Percentiles rank a stretch among this genome's conserved stretches.
Conservation (phyloP, 768 basidiomycete species). For the Leccinum subgranulosum region DNA sequence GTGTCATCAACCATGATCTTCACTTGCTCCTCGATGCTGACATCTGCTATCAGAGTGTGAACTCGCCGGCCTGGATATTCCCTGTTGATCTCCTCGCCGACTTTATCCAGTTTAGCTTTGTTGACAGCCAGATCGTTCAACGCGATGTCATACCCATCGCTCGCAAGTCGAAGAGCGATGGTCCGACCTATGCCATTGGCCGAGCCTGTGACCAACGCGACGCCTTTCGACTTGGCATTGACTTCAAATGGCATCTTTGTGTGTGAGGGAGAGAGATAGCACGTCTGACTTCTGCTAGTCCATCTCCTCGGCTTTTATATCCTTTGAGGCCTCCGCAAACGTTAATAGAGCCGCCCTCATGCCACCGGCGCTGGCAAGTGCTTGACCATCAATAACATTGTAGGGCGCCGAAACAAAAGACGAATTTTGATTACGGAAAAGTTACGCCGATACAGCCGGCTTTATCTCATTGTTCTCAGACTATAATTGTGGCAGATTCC, state of each 20-base stretch:
- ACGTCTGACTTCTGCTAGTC: neutral
- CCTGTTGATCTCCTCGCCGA: slow-evolving; percentile 13
- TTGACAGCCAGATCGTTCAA: slow-evolving; percentile 33
- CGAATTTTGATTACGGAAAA: neutral
- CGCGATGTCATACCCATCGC: slow-evolving; percentile 35
- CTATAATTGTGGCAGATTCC: neutral
- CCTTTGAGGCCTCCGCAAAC: neutral
- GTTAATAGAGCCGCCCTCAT: too few species aligned
- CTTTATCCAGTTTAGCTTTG: slow-evolving; percentile 12
- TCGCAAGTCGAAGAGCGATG: slow-evolving; percentile 36
- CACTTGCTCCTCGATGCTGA: slow-evolving; percentile 30
- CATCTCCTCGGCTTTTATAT: slow-evolving; percentile 1
- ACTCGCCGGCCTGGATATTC: slow-evolving; percentile 8
- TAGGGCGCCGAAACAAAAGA: neutral
- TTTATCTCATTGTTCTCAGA: neutral
- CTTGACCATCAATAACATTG: neutral
- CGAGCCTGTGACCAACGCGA: slow-evolving; percentile 32
- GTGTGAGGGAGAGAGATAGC: neutral
- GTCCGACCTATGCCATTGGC: slow-evolving; percentile 33
- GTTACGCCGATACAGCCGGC: neutral
- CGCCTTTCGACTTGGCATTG: slow-evolving; percentile 20
- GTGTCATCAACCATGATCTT: slow-evolving; percentile 27
- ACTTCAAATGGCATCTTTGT: slow-evolving; percentile 6
- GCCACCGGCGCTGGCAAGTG: neutral
- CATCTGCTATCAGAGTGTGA: slow-evolving; percentile 19